These are phyloP conservation scores for Trichophyton schoenleinii DNA, from an alignment of 2,329 filamentous ascomycete genomes.

Conservation along the genomic window DNA sequence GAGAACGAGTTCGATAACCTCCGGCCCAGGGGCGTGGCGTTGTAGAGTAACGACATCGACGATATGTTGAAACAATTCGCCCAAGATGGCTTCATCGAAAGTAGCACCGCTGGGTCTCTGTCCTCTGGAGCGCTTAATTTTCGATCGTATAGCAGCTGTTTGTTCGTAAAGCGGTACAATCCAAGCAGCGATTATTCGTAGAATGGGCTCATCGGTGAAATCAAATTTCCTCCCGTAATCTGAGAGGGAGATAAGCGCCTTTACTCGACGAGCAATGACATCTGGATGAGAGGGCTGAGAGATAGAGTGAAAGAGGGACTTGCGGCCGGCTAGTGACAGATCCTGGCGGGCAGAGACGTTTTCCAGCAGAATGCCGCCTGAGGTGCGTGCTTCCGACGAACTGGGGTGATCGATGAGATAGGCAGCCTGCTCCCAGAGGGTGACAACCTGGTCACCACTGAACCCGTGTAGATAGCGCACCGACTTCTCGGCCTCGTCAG, in stretches of 20 bases:
- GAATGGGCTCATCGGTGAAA: constrained; percentile 27
- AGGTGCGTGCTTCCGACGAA: constrained; percentile 26
- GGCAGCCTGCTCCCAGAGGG: constrained; percentile 29
- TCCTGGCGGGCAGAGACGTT: constrained; percentile 28
- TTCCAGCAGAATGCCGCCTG: constrained; percentile 26
- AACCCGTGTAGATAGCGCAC: constrained; percentile 25
- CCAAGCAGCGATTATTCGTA: constrained; percentile 30
- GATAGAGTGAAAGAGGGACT: constrained; percentile 26
- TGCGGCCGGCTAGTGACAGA: constrained; percentile 24
- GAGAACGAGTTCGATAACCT: constrained; percentile 28
- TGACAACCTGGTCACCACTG: constrained; percentile 28
- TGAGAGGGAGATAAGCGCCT: constrained; percentile 29
- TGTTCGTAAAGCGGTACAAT: constrained; percentile 28
- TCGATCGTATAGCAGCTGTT: constrained; percentile 26
- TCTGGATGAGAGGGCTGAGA: constrained; percentile 24
- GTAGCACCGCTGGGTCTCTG: constrained; percentile 21
- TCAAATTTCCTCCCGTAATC: constrained; percentile 34
- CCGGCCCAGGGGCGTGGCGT: constrained; percentile 23
- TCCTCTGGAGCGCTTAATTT: constrained; percentile 26
- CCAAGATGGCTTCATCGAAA: constrained; percentile 26
- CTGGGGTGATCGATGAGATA: constrained; percentile 26
- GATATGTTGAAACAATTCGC: constrained; percentile 30
- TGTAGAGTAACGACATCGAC: constrained; percentile 33
- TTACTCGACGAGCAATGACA: constrained; percentile 27
- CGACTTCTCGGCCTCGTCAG: constrained; percentile 28